Evolutionary conservation across 495 filamentous ascomycete genomes (phyloP).

Genomic region (Cryomyces minteri): DNA sequence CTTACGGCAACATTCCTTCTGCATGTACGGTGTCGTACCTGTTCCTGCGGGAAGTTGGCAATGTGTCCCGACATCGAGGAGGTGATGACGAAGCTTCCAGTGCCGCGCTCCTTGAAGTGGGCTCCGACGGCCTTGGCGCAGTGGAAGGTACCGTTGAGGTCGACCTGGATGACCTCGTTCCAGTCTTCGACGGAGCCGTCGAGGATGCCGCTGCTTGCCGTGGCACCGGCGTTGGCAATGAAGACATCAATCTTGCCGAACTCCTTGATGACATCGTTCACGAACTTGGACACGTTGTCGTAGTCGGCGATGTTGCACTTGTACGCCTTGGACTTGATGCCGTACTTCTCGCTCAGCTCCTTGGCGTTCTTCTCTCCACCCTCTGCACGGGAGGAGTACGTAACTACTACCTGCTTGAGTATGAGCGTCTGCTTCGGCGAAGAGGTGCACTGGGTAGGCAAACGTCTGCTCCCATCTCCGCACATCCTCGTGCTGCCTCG

Average conservation of each 20-base stretch:
- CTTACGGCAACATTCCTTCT: neutral
- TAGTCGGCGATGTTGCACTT: constrained; percentile 14
- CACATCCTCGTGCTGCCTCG: constrained; percentile 52
- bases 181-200: no score
- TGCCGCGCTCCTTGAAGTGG: constrained; percentile 42
- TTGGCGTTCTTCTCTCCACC: constrained; percentile 3
- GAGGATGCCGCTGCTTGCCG: no score
- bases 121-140: constrained; percentile 48
- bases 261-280: constrained; percentile 14
- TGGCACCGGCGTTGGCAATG: constrained; percentile 32
- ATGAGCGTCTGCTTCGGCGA: no score
- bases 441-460: no score
- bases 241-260: constrained; percentile 19
- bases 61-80: constrained; percentile 54
- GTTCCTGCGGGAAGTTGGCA: constrained; percentile 62
- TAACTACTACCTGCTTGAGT: no score
- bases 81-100: constrained; percentile 44
- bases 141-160: constrained; percentile 41
- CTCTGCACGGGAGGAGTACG: no score
- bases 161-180: constrained; percentile 43
- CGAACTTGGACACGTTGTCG: constrained; percentile 8
- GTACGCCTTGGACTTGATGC: constrained; percentile 34
- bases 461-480: constrained; percentile 48
- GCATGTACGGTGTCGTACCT: constrained; percentile 10
- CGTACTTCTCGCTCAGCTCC: constrained; percentile 34